Conservation (phyloP, 768 basidiomycete genomes). For the Lactarius sp. region DNA sequence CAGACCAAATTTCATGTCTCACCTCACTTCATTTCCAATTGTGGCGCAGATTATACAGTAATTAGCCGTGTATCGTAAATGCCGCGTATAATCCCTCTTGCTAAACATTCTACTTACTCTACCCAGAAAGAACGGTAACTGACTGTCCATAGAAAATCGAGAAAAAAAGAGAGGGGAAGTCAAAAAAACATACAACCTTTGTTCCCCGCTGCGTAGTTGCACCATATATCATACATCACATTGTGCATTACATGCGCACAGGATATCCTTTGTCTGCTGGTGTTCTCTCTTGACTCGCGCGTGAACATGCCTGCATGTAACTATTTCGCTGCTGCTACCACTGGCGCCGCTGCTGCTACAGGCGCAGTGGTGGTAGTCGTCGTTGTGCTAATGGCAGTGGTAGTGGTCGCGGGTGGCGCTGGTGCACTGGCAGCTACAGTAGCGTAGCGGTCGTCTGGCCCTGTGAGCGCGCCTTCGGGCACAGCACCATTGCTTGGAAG, state of each 20-base stretch:
- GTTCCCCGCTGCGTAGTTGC: not conserved
- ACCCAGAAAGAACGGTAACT: conserved; percentile 7
- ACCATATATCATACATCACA: conserved; percentile 7
- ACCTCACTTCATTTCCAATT: not conserved
- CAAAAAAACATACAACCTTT: not conserved
- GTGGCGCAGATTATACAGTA: conserved; percentile 16
- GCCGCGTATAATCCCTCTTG: conserved; percentile 2
- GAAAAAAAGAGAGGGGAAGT: not conserved
- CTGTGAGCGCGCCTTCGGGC: conserved; percentile 65
- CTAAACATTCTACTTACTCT: conserved; percentile 6
- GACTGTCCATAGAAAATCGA: conserved; percentile 12
- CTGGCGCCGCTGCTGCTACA: not conserved
- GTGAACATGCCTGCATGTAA: not conserved
- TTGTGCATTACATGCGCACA: conserved; percentile 6
- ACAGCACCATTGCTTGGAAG: conserved; percentile 36
- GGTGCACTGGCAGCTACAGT: not conserved
- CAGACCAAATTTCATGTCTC: not conserved
- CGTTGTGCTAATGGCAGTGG: not conserved
- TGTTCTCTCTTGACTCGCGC: not conserved
- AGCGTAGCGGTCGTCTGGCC: conserved; percentile 42
- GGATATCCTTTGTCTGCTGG: conserved; percentile 4
- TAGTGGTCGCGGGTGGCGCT: not conserved
- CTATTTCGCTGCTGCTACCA: not conserved
- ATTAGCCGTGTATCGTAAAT: conserved; percentile 16
- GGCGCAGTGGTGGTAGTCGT: not conserved